Evolutionary conservation across 2,329 filamentous ascomycete species (phyloP), one percentile per base, ranked within the genome.

Genomic region (Hypoxylon sp.): DNA sequence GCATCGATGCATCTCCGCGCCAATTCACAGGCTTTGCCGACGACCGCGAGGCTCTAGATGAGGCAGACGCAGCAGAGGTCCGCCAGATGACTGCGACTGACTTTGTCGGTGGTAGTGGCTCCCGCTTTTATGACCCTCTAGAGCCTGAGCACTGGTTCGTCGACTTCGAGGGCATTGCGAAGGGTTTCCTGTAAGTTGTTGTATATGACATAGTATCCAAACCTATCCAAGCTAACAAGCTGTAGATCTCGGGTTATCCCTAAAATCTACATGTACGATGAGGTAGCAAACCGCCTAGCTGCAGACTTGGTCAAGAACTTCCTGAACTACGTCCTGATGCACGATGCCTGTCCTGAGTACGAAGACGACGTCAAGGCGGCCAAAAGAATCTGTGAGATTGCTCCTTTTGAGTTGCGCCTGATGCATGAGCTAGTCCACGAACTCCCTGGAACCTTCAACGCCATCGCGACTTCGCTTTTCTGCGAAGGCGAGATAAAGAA

Each of bases 291-390:
- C 68, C 81, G 86, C n/a, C 79, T 85, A 5, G 89, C 89, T 2
- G 88, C 90, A 19, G 85, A 87, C 35, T 88, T 97, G 0, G 84
- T 98, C 44, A 88, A 89, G 66, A 97, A 96, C 76, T 98, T 98
- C 77, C 88, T 97, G 70, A 92, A 93, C 71, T 99, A 98, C 73
- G 84, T 98, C 0, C 84, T 94, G 9, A 88, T 92, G 67, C 94
- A 98, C 76, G 87, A 92, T 39, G 95, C 97, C 14, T 97, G 94
- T 75, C 91, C 92, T 0, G 96, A 98, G 78, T 92, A 94, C 76
- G 83, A 80, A 0, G 82, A 85, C 0, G 87, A 95, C 70, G 84
- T 98, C 64, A 80, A 87, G 14, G 82, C 85, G 0, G 94, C 94
- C 0, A 83, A 91, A 6, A 78, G 78, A 1, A 78, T 95, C 29